Base-by-base conservation (phyloP, 345 rosid species). In the Populus ilicifolia region DNA sequence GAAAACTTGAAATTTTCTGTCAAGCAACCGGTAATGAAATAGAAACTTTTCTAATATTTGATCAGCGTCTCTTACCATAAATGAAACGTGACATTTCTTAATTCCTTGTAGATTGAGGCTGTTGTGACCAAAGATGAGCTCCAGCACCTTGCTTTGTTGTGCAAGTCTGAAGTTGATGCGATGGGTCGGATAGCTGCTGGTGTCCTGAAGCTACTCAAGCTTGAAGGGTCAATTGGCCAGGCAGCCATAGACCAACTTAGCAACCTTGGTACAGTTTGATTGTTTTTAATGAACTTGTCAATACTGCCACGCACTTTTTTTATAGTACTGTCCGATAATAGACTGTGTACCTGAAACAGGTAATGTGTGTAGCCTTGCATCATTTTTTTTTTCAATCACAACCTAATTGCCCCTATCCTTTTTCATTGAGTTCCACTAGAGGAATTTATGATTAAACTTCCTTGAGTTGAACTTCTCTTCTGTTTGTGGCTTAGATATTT, bases 181-280 rank as follows among this genome's bases (percentile, higher is more conserved):
- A 89, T 92, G 95, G 99, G 98, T 79, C 88, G 98, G 75, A 88
- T 94, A 79, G 85, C 91, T 59, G 99, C 98, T 63, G 97, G 97
- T 67, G 77, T 96, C 78, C 85, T 96, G 83, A 88, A 92, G 78
- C 82, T 96, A 75, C 90, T 96, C 82, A 93, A 91, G 86, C 89
- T 96, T 75, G 99, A 96, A 80, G 83, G 75, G 50, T 87, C 98
- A 8, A 79, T 96, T 67, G 99, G 99, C 69, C 94, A 86, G 78
- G 86, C 89, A 21, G 83, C 97, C 81, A 85, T 96, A 13, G 80
- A 93, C 83, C 96, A 96, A 82, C 95, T 96, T 48, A 89, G 91
- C 94, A 96, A 91, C 85, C 94, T 96, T 35, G 99, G 99, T 96
- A 89, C 50, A 82, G 61, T 66, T 67, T 71, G 38, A 17, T 29